Base-by-base conservation (phyloP, 2,329 filamentous ascomycete genomes). In the Diaporthe sp. region DNA sequence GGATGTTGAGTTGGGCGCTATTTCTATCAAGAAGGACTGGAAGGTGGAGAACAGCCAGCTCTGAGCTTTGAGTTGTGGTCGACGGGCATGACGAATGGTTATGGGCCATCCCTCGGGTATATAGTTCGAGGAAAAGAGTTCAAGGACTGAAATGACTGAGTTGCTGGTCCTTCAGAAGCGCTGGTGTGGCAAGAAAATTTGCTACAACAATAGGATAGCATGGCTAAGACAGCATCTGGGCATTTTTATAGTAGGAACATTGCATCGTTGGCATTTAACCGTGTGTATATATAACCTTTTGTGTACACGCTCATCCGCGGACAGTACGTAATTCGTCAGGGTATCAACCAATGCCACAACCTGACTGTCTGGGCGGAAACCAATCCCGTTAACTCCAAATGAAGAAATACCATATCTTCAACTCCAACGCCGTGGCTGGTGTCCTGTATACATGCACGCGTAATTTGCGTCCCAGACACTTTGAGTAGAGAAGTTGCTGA, bases 311-410 rank as follows among this genome's bases (percentile, higher is more conserved):
- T 54, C 35, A 64, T 40, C 45, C 70, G 47, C 25, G 58, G 30
- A 64, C 25, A 55, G 40, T n/a, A 38, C 70, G 40, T 72, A 64
- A 60, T 30, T 55, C 70, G 70, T 72, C 70, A 64, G 70, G 70
- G 70, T 72, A 72, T 72, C 70, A 72, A 72, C 64, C 50, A 60
- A 25, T 72, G 45, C 47, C 42, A 42, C 25, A 33, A 30, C 57
- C 70, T 72, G 70, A 72, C 70, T 64, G 35, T 45, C 38, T n/a
- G n/a, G 33, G 45, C 28, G 42, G 13, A 64, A 50, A 61, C 28
- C 28, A 54, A 54, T 15, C 33, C 64, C 33, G 19, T 25, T 38
- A 54, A 68, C 33, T 52, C 66, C 55, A 71, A 25, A 28, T 19
- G 47, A 64, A 45, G 22, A 64, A 64, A 33, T 28, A 54, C 19